A percentile compares a stretch with the other conserved stretches of the same genome.
These are phyloP conservation scores for Zoysia japonica DNA, from an alignment of 176 grass and related monocot genomes.

Conservation along the genomic window DNA sequence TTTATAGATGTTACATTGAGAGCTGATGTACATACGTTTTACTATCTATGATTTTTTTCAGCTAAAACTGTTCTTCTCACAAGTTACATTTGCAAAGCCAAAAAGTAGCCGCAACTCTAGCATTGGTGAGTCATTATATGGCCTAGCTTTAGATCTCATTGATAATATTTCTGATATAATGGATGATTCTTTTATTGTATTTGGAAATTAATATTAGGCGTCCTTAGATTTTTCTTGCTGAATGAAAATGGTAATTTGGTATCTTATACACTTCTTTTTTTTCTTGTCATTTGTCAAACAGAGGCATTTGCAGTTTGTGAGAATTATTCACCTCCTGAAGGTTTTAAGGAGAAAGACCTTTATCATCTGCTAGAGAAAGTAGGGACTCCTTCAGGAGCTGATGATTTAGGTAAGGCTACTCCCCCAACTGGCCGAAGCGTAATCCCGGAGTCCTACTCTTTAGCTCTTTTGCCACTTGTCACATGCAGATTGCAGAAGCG, in stretches of 20 bases:
- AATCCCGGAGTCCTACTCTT: neutral
- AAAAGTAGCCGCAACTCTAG: constrained; percentile 95
- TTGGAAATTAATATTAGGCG: neutral
- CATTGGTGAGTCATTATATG: constrained; percentile 53
- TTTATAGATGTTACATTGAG: neutral
- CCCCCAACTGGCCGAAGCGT: neutral
- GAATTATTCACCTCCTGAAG: constrained; percentile 83
- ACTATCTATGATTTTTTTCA: constrained; percentile 30
- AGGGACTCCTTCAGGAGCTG: constrained; percentile 74
- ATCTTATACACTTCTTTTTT: neutral
- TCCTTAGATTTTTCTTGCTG: neutral
- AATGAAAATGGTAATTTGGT: neutral
- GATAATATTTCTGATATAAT: neutral
- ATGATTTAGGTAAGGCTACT: constrained; percentile 42
- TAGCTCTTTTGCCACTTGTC: neutral
- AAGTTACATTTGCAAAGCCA: constrained; percentile 93
- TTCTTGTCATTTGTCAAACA: constrained; percentile 23
- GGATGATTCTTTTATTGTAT: neutral
- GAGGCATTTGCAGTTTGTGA: constrained; percentile 93
- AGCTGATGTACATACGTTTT: neutral
- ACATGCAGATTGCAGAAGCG: constrained; percentile 74
- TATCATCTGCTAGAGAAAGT: constrained; percentile 92
- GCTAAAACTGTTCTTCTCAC: constrained; percentile 87
- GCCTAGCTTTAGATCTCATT: neutral
- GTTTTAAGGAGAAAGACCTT: constrained; percentile 80